phyloP scores from a whole-genome alignment of 768 basidiomycete species.

The Pulveroboletus sp. region DNA sequence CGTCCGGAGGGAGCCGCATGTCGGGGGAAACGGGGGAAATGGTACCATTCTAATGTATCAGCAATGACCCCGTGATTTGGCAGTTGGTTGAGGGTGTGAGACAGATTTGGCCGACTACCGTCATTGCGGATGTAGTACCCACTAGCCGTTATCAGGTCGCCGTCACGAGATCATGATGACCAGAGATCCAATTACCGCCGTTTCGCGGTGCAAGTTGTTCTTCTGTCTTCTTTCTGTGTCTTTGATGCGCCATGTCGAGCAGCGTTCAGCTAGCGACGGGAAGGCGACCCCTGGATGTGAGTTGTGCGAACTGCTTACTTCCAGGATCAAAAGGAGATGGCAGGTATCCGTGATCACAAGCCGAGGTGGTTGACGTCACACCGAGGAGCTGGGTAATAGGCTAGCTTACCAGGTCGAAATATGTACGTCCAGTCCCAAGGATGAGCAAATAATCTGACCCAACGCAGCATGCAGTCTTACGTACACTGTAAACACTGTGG shows the following conservation, averaged over 20 bases:
- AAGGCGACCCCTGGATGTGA: background rate
- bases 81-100: constrained; percentile 1
- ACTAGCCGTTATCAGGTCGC: background rate
- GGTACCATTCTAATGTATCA: constrained; percentile 1
- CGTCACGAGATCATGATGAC: background rate
- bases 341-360: background rate
- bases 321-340: background rate
- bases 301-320: background rate
- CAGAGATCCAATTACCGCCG: background rate
- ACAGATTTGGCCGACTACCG: background rate
- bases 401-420: background rate
- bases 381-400: background rate
- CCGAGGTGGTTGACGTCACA: background rate
- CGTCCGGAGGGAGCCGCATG: background rate
- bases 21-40: constrained; percentile 2
- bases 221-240: background rate
- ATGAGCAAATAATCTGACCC: too few relatives aligned
- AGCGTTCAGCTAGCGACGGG: background rate
- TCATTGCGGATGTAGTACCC: too few relatives aligned
- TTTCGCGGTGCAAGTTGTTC: background rate
- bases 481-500: too few relatives aligned
- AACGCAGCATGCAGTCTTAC: too few relatives aligned
- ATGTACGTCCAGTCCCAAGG: too few relatives aligned
- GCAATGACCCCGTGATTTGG: constrained; percentile 1
- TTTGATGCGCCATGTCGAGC: background rate